phyloP scores from a whole-genome alignment of 192 early-diverging fungal species.

The Entomortierella chlamydospora region DNA sequence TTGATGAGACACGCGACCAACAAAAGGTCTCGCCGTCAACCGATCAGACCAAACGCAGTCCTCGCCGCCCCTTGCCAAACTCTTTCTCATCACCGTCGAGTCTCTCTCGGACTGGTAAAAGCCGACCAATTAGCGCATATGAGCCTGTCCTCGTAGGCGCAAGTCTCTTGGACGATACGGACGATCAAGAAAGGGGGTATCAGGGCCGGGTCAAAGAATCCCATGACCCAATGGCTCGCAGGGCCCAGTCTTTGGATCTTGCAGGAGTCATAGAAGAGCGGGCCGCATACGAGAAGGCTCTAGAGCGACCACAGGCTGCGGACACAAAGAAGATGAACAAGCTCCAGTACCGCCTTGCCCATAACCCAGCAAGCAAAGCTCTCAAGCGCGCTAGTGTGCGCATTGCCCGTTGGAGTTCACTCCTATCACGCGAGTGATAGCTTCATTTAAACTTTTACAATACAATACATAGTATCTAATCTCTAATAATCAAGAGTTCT shows the following conservation, averaged over 20 bases:
- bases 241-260: conserved; percentile 39
- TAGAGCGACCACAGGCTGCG: not conserved
- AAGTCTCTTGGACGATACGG: not conserved
- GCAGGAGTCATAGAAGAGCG: conserved; percentile 2
- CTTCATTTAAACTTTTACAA: not conserved
- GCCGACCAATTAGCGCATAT: conserved; percentile 23
- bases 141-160: not conserved
- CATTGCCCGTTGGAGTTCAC: conserved; percentile 18
- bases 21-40: not conserved
- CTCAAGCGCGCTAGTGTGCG: conserved; percentile 23
- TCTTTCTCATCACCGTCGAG: not conserved
- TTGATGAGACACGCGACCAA: conserved; percentile 7
- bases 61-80: conserved; percentile 4
- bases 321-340: conserved; percentile 21
- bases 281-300: not conserved
- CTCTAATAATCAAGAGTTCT: no score
- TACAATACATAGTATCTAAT: not conserved
- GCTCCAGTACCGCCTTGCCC: conserved; percentile 20
- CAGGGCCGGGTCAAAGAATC: not conserved
- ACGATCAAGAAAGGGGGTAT: not conserved
- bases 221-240: not conserved
- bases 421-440: conserved; percentile 16
- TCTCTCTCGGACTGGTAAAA: not conserved
- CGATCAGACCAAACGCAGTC: not conserved
- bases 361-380: conserved; percentile 34